Evolutionary conservation across 257 asterid species (phyloP), one percentile per base, ranked within the genome.

Genomic region (Capsicum rhomboideum): DNA sequence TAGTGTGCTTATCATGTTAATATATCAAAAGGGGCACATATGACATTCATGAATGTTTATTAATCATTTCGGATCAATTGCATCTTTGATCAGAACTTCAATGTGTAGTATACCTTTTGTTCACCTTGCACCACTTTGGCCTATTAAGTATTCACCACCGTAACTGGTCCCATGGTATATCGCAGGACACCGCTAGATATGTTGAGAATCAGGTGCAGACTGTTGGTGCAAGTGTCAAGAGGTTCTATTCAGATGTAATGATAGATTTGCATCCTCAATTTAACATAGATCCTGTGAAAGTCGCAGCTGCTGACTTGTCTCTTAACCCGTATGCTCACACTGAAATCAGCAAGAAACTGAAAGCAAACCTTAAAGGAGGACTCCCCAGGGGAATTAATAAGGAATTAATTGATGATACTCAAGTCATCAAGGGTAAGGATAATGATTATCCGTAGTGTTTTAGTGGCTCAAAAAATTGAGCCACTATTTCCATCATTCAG

Each of bases 161-260:
- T 50, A 17, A 77, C 18, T 50, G 64, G 49, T 8, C 0, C 2
- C 63, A 50, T 5, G 82, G 0, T 77, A 16, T 64, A 67, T 26
- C 77, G 40, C 91, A 94, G 97, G 99, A 95, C 68, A 91, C 98
- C 1, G 92, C 87, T 80, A 95, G 90, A 83, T 93, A 92, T 56
- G 87, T 94, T 80, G 96, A 93, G 83, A 92, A 90, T 86, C 97
- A 90, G 87, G 96, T 87, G 80, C 92, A 95, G 86, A 94, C 91
- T 86, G 97, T 93, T 46, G 93, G 97, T 58, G 89, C 82, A 23
- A 91, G 91, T 53, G 95, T 92, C 53, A 94, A 92, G 93, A 94
- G 89, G 84, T 94, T 95, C 89, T 95, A 90, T 85, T 84, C 93
- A 54, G 97, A 95, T 78, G 91, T 93, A 69, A 85, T 95, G 94